phyloP scores from a whole-genome alignment of 805 yeast genomes.

The Ogataea nonfermentans region DNA sequence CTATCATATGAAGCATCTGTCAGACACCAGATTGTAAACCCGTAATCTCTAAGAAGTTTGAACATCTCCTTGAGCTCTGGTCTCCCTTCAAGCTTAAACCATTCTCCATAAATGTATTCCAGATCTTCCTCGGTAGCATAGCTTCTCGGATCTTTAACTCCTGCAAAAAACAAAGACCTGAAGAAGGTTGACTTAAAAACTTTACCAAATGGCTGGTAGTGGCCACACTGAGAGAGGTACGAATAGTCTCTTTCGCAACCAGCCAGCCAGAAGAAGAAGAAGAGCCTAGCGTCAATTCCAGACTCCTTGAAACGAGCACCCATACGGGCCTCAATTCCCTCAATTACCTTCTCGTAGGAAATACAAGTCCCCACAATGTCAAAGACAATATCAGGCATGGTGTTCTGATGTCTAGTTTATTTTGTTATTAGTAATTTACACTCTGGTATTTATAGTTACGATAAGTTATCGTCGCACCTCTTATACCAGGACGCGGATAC shows the following conservation, averaged over 20 bases:
- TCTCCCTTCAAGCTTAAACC: slow-evolving; percentile 23
- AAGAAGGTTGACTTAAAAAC: slow-evolving; percentile 23
- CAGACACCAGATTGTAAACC: slow-evolving; percentile 26
- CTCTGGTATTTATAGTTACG: no score
- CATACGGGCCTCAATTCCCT: slow-evolving; percentile 22
- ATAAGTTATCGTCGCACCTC: no score
- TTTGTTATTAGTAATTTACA: no score
- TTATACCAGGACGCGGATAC: no score
- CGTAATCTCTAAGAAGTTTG: slow-evolving; percentile 20
- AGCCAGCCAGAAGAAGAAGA: slow-evolving; percentile 20
- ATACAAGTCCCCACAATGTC: slow-evolving; percentile 33
- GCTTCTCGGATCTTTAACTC: slow-evolving; percentile 20
- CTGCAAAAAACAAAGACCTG: slow-evolving; percentile 23
- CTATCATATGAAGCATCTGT: slow-evolving; percentile 26
- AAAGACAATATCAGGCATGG: slow-evolving; percentile 31
- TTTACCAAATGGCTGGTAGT: slow-evolving; percentile 21
- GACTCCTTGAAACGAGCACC: slow-evolving; percentile 26
- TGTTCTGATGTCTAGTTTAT: background rate
- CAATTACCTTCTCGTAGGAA: slow-evolving; percentile 26
- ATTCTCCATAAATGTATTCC: slow-evolving; percentile 17
- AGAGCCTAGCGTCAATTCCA: slow-evolving; percentile 23
- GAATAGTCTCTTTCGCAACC: slow-evolving; percentile 85
- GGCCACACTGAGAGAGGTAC: slow-evolving; percentile 21
- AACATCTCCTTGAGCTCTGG: slow-evolving; percentile 24
- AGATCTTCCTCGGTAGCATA: slow-evolving; percentile 25